Conservation (phyloP, 176 grass and related monocot species). For the Avena atlantica region DNA sequence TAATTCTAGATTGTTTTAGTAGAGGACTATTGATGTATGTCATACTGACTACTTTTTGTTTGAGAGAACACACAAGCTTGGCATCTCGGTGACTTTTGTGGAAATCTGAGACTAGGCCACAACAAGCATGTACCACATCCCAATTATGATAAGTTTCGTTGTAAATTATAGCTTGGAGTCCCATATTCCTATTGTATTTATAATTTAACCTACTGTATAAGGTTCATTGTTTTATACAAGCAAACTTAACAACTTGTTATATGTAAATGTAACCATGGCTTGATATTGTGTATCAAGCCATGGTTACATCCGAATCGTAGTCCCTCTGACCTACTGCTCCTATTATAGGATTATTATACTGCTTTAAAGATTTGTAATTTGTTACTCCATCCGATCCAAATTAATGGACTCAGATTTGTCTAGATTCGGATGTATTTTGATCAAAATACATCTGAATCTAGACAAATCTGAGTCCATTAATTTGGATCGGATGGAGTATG, state of each 20-base stretch:
- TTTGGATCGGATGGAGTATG: neutral
- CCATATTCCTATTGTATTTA: neutral
- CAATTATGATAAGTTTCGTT: neutral
- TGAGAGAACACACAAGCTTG: neutral
- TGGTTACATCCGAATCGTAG: no score
- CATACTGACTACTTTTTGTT: neutral
- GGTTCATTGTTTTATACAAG: neutral
- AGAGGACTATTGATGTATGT: neutral
- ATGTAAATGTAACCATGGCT: neutral
- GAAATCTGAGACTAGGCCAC: neutral
- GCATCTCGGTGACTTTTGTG: neutral
- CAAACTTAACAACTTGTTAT: neutral
- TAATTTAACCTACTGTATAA: neutral
- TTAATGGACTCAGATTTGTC: no score
- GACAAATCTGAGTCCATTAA: no score
- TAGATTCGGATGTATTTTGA: no score
- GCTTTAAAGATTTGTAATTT: neutral
- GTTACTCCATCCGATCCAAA: no score
- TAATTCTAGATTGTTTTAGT: neutral
- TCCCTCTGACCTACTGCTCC: neutral
- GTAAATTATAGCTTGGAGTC: slow-evolving; percentile 6
- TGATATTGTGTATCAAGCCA: slow-evolving; percentile 7
- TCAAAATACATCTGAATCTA: no score
- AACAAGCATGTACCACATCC: neutral
- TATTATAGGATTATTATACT: neutral